Conservation (phyloP, 2,329 filamentous ascomycete species). For the Hymenoscyphus linearis region DNA sequence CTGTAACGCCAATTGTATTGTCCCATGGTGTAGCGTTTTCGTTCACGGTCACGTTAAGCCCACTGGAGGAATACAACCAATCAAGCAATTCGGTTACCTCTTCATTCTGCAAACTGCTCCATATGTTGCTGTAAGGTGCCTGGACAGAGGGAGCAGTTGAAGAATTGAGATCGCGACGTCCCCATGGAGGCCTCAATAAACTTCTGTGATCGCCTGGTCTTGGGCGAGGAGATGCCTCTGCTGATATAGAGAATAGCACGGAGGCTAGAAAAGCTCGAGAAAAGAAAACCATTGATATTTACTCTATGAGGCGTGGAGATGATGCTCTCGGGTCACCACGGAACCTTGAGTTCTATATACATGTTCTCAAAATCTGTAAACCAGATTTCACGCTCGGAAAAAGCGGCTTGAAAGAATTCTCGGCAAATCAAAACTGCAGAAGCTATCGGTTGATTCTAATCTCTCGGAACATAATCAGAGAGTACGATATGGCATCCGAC, state of each 20-base stretch:
- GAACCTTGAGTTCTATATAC: background rate
- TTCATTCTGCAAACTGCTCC: conserved; percentile 8
- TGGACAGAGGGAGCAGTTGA: background rate
- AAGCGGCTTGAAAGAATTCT: background rate
- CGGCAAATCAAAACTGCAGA: background rate
- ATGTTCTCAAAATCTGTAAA: background rate
- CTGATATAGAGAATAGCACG: background rate
- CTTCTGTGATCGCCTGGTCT: background rate
- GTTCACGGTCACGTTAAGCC: conserved; percentile 13
- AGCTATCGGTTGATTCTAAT: background rate
- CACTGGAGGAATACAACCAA: conserved; percentile 7
- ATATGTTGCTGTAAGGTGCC: conserved; percentile 12
- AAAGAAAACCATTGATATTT: background rate
- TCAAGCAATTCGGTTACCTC: conserved; percentile 8
- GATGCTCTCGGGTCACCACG: background rate
- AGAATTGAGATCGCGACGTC: background rate
- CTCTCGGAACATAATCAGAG: background rate
- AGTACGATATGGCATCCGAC: background rate
- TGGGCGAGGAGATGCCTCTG: background rate
- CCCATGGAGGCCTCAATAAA: background rate
- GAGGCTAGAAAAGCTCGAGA: background rate
- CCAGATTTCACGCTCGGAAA: background rate
- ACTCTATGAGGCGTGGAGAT: background rate
- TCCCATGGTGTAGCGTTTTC: conserved; percentile 8
- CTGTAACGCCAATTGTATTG: conserved; percentile 7